phyloP scores from a whole-genome alignment of 352 stramenopile species.

The Lagenidium giganteum region DNA sequence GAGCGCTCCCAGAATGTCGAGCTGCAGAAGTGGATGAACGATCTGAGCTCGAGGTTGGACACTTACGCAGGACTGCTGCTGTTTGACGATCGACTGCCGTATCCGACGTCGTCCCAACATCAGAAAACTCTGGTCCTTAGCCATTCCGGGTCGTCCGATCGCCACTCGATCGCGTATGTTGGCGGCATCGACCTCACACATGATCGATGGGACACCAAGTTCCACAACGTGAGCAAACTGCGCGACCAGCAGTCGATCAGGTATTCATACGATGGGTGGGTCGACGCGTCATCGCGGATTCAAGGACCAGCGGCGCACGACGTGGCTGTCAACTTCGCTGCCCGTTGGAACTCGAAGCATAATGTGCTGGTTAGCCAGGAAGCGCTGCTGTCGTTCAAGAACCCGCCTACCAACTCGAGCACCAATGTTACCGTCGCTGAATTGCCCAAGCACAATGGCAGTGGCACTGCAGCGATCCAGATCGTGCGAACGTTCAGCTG shows the following conservation, averaged over 20 bases:
- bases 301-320: slow-evolving; percentile 16
- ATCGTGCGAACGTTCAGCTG: slow-evolving; percentile 38
- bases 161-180: slow-evolving; percentile 19
- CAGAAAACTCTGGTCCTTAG: slow-evolving; percentile 53
- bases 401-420: background rate
- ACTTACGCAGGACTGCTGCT: slow-evolving; percentile 20
- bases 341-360: slow-evolving; percentile 21
- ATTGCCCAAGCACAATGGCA: background rate
- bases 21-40: slow-evolving; percentile 16
- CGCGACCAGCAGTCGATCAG: slow-evolving; percentile 6
- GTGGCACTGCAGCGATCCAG: slow-evolving; percentile 16
- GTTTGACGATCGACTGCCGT: slow-evolving; percentile 60
- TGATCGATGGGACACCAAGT: slow-evolving; percentile 22
- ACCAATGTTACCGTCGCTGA: background rate
- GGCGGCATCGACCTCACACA: slow-evolving; percentile 24
- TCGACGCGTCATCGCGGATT: slow-evolving; percentile 21
- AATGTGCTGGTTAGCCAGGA: background rate
- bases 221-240: slow-evolving; percentile 16
- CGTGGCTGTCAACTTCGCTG: slow-evolving; percentile 23
- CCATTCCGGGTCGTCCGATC: background rate
- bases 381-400: slow-evolving; percentile 2
- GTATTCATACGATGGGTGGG: slow-evolving; percentile 18
- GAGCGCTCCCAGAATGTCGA: slow-evolving; percentile 1
- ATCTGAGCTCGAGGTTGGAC: slow-evolving; percentile 15
- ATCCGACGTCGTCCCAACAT: slow-evolving; percentile 54